Base-by-base conservation (phyloP, 1,139 yeast species). In the Saccharomyces hybrid region DNA sequence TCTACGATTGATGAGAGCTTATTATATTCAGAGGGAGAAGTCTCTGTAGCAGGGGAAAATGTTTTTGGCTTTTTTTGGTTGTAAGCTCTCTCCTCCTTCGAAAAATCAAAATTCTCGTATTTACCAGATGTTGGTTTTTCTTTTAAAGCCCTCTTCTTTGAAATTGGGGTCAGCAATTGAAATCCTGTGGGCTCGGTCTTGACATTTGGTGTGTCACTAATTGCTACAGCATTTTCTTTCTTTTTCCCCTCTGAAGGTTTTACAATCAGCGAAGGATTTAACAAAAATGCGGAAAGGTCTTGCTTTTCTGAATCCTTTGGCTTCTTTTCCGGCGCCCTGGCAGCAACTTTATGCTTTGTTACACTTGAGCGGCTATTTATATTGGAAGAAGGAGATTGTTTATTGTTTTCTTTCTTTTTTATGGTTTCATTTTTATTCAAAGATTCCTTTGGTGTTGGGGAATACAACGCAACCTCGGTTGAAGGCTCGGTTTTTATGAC, bases 241-340 rank as follows among this genome's bases (percentile, higher is more conserved):
- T 27, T 27, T 44, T 28, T 50, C 14, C 51, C 27, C 47, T 34
- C 25, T 3, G 50, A 51, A 34, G 28, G 47, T 51, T 42, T 34
- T 27, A 46, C 44, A 25, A 46, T 44, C 32, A 47, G 50, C 31
- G 48, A 28, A 11, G 28, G 46, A 27, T 41, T 46, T 23, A 38
- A 38, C 44, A 38, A 16, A 38, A 38, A 38, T 4, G 44, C 44
- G 6, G 44, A 38, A 8, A 38, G 44, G 7, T 38, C 44, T 9
- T 38, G 44, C 5, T 38, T 38, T 4, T 38, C 44, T 16, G 25
- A 5, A 13, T 9, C 13, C 5, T 16, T 38, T 3, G 13, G 1
- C 13, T 38, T 38, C n/a, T 38, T 38, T 16, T 38, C 44, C 44
- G 11, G 44, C 6, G 13, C n/a, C 6, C 8, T 38, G 44, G 44